Evolutionary conservation across 352 stramenopile genomes (phyloP).

Genomic region (Phytopythium vexans): DNA sequence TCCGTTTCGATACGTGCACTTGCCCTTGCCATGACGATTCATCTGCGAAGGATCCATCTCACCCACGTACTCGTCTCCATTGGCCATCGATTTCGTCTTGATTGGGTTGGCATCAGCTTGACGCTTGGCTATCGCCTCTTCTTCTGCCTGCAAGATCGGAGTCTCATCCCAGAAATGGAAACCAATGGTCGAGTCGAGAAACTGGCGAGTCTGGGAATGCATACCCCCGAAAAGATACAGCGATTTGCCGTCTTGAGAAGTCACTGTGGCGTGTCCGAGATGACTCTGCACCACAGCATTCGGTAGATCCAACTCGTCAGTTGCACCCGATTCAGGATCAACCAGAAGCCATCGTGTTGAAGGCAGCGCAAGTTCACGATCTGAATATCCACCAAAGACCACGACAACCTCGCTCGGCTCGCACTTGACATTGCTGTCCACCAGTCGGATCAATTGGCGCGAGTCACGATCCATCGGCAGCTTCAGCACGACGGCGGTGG

Average conservation of each 20-base stretch:
- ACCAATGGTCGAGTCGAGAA: conserved; percentile 34
- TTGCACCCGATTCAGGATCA: conserved; percentile 19
- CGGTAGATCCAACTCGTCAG: conserved; percentile 26
- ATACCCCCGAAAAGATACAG: conserved; percentile 61
- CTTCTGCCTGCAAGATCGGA: conserved; percentile 20
- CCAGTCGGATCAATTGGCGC: conserved; percentile 13
- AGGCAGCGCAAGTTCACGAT: conserved; percentile 15
- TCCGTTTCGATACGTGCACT: conserved; percentile 53
- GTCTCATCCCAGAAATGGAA: conserved; percentile 67
- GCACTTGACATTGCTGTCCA: conserved; percentile 14
- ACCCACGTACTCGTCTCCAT: conserved; percentile 70
- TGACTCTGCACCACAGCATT: conserved; percentile 37
- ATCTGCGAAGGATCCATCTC: conserved; percentile 39
- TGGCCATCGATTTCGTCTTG: conserved; percentile 44
- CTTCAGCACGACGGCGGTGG: conserved; percentile 24
- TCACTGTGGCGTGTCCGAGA: conserved; percentile 38
- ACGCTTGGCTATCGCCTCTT: conserved; percentile 21
- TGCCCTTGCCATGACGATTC: conserved; percentile 56
- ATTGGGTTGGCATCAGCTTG: conserved; percentile 25
- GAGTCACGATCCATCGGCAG: conserved; percentile 26
- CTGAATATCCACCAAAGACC: conserved; percentile 56
- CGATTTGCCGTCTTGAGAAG: conserved; percentile 33
- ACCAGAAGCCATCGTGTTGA: conserved; percentile 38
- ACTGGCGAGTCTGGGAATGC: conserved; percentile 17
- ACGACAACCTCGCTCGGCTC: conserved; percentile 24